phyloP scores from a whole-genome alignment of 305 asterid genomes.

The Solanum aculeatissimum region DNA sequence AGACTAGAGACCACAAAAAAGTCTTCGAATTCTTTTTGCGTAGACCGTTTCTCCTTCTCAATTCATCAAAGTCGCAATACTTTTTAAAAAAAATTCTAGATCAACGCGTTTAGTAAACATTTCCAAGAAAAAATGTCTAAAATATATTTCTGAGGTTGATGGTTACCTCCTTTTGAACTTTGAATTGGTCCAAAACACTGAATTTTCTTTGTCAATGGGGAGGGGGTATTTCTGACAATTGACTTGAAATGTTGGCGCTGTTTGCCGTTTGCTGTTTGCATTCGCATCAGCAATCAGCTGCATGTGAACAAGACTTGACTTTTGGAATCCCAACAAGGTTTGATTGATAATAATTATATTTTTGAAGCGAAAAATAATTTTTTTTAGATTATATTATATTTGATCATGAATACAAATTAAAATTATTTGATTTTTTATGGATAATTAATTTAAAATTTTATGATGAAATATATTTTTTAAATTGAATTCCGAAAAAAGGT shows the following conservation, averaged over 20 bases:
- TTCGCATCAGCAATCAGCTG: neutral
- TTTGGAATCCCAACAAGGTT: neutral
- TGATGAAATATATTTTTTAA: too few relatives aligned
- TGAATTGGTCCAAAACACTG: neutral
- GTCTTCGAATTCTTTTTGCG: neutral
- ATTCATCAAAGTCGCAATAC: constrained; percentile 10
- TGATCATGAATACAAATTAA: too few relatives aligned
- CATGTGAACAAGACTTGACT: neutral
- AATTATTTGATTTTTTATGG: too few relatives aligned
- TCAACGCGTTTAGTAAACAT: constrained; percentile 36
- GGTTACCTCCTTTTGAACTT: neutral
- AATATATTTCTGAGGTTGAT: neutral
- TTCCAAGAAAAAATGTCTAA: neutral
- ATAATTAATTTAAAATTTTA: too few relatives aligned
- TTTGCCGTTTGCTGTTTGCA: neutral
- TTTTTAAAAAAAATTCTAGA: neutral
- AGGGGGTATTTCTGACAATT: neutral
- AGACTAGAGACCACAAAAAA: constrained; percentile 12
- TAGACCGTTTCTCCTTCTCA: neutral
- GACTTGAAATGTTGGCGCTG: neutral
- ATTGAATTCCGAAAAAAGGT: too few relatives aligned
- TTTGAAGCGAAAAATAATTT: too few relatives aligned
- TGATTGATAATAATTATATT: too few relatives aligned
- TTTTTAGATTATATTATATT: too few relatives aligned
- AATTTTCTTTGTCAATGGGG: neutral